These are phyloP conservation scores for Hirschioporus abietinus DNA, from an alignment of 768 basidiomycete genomes.

Conservation along the genomic window DNA sequence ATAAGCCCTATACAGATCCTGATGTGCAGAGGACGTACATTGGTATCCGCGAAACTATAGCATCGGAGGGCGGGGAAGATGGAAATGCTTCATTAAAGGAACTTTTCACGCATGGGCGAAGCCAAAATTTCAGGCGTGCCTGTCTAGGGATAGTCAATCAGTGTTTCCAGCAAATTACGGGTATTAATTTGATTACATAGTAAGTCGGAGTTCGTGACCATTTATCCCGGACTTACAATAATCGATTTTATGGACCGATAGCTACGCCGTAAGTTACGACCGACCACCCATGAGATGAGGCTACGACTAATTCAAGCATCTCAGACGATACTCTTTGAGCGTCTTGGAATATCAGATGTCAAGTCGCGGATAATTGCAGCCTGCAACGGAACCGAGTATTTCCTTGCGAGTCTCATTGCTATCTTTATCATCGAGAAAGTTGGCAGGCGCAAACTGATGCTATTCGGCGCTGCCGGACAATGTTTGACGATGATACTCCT, in stretches of 20 bases:
- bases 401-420: conserved; percentile 64
- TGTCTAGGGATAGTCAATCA: conserved; percentile 52
- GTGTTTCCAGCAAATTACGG: conserved; percentile 66
- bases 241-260: conserved; percentile 9
- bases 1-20: conserved; percentile 41
- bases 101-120: conserved; percentile 48
- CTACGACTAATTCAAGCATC: not conserved
- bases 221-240: conserved; percentile 20
- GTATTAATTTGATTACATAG: conserved; percentile 64
- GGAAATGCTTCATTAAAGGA: conserved; percentile 40
- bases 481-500: conserved; percentile 54
- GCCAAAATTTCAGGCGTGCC: conserved; percentile 58
- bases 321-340: conserved; percentile 26
- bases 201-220: conserved; percentile 27
- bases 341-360: conserved; percentile 51
- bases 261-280: conserved; percentile 21
- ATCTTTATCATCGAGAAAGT: conserved; percentile 68
- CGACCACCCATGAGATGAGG: not conserved
- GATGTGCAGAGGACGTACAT: conserved; percentile 46
- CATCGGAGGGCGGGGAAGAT: conserved; percentile 30
- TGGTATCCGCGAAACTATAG: conserved; percentile 49
- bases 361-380: conserved; percentile 60
- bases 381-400: conserved; percentile 68
- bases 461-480: conserved; percentile 63
- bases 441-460: conserved; percentile 67